Evolutionary conservation across 2,329 filamentous ascomycete genomes (phyloP).

Genomic region (Magnaporthiopsis poae): DNA sequence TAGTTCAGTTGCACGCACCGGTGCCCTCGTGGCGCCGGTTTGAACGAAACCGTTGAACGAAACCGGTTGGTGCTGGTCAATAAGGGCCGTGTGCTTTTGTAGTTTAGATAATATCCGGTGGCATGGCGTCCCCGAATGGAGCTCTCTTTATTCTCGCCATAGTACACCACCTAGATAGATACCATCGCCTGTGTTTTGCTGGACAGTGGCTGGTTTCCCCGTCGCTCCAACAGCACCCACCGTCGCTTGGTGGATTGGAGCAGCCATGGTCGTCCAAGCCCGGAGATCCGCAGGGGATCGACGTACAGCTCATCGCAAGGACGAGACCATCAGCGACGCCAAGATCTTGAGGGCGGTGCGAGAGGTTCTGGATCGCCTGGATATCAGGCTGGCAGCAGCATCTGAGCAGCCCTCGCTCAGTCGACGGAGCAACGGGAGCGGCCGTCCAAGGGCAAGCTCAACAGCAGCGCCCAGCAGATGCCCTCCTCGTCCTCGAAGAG

Average conservation of each 20-base stretch:
- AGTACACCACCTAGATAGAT: no score
- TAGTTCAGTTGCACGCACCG: background rate
- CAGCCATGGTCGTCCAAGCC: background rate
- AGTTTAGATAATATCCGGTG: background rate
- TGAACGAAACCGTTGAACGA: background rate
- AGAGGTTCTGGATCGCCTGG: constrained; percentile 5
- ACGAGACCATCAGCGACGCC: background rate
- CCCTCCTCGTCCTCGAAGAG: background rate
- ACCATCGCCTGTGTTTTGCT: background rate
- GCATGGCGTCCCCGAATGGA: no score
- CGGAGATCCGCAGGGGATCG: background rate
- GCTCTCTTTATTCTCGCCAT: no score
- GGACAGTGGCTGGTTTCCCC: background rate
- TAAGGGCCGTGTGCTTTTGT: background rate
- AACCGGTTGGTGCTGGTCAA: background rate
- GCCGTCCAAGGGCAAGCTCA: background rate
- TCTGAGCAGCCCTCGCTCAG: background rate
- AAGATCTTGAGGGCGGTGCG: background rate
- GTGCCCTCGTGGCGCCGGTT: background rate
- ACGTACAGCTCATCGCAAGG: background rate
- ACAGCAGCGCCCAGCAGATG: background rate
- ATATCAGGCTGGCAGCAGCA: background rate
- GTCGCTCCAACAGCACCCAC: no score
- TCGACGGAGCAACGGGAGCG: background rate
- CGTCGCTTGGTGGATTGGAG: background rate